Evolutionary conservation across 352 stramenopile genomes (phyloP), one percentile per base, ranked within the genome.

Genomic region (Phytophthora ramorum): DNA sequence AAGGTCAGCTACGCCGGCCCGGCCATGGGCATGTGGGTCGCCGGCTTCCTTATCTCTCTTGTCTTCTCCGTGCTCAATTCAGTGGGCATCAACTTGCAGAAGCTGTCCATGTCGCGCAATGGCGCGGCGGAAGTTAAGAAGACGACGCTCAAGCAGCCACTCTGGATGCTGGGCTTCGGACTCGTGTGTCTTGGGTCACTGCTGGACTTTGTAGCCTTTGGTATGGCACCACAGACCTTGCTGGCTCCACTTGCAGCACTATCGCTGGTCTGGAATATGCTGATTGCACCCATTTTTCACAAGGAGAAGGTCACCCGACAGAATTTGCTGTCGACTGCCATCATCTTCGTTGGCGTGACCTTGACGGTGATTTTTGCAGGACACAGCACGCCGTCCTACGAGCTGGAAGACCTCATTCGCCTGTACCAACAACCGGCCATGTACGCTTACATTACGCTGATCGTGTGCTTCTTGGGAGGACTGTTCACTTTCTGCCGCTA

Each of bases 241-340:
- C 60, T 98, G n/a, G 91, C 89, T 37, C 91, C 91, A 19, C 78
- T 98, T 47, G 92, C 91, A 4, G 90, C 92, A 20, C 73, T 97
- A 17, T 96, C 87, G 44, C 79, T 98, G 13, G 92, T 97, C 7
- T 97, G 90, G 85, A 98, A 98, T 69, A 93, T 97, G 73, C 86
- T 97, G 38, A 94, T 98, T 56, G 91, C 92, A 1, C 89, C 89
- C 2, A 85, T 91, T 10, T 95, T 98, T 65, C 89, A 97, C 78
- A 90, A 94, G 50, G 91, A 97, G 58, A 93, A 87, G 44, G 81
- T 97, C 26, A 97, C 87, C 9, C 63, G 73, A 9, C 70, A 89
- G 40, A 96, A 96, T 61, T 73, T 97, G 28, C 59, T 93, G 12
- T 86, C 90, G 4, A 97, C 89, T 1, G 75, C 74, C 24, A 94